Evolutionary conservation across 805 yeast genomes (phyloP).

Genomic region (Isabelozyma rhagii): DNA sequence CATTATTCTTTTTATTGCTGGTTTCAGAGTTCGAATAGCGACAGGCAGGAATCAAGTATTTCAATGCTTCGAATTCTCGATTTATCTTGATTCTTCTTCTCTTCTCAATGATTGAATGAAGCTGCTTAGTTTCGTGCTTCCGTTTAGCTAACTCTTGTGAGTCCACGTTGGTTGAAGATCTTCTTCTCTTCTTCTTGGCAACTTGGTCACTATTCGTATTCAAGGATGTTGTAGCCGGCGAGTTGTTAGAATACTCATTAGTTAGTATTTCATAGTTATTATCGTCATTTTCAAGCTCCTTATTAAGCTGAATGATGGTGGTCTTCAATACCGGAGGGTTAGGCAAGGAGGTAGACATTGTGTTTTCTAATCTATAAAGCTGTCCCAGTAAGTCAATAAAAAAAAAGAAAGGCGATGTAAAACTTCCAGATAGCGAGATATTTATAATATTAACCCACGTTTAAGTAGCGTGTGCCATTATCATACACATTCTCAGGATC

Average conservation of each 20-base stretch:
- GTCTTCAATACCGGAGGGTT: constrained; percentile 42
- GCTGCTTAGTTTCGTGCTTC: constrained; percentile 41
- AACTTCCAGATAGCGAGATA: neutral
- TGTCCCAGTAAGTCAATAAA: neutral
- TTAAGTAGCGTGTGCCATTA: neutral
- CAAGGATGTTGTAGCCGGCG: constrained; percentile 3
- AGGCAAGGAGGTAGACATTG: constrained; percentile 18
- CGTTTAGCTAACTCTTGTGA: constrained; percentile 40
- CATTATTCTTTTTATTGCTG: constrained; percentile 4
- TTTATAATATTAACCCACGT: neutral
- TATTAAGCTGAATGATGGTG: constrained; percentile 42
- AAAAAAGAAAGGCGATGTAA: neutral
- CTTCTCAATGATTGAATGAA: constrained; percentile 77
- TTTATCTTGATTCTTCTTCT: constrained; percentile 76
- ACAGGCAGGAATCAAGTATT: constrained; percentile 77
- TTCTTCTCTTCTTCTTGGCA: constrained; percentile 33
- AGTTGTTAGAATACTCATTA: constrained; percentile 25
- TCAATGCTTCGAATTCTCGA: constrained; percentile 78
- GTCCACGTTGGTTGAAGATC: constrained; percentile 36
- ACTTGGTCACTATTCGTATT: neutral
- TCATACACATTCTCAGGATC: neutral
- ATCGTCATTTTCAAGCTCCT: constrained; percentile 40
- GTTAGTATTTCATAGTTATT: constrained; percentile 42
- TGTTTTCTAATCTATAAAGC: no score
- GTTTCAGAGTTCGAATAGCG: constrained; percentile 38